Evolutionary conservation across 1,139 yeast genomes (phyloP).

Genomic region (Debaryomycetaceae sp.): DNA sequence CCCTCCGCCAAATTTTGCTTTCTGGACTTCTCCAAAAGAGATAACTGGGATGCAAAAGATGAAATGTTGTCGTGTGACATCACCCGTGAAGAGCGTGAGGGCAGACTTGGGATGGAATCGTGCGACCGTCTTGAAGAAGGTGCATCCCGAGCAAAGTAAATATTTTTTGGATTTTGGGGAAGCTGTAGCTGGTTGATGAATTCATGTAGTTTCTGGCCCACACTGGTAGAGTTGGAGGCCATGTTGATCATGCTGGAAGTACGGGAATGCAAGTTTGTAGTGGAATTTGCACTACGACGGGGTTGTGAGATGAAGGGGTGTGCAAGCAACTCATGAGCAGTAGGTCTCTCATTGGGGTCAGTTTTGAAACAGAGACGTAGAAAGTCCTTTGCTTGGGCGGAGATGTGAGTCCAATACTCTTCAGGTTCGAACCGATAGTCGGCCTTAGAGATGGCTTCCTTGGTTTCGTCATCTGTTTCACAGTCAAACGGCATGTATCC

Average conservation of each 20-base stretch:
- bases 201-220: constrained; percentile 6
- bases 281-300: background rate
- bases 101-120: background rate
- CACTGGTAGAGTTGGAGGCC: constrained; percentile 8
- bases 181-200: constrained; percentile 3
- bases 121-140: background rate
- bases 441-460: constrained; percentile 53
- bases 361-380: constrained; percentile 51
- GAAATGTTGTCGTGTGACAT: constrained; percentile 1
- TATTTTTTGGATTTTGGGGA: constrained; percentile 1
- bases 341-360: constrained; percentile 45
- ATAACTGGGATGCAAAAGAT: constrained; percentile 3
- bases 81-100: background rate
- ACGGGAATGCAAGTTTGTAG: background rate
- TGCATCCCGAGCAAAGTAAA: background rate
- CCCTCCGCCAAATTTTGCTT: constrained; percentile 10
- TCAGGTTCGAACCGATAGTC: constrained; percentile 62
- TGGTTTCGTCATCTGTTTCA: constrained; percentile 67
- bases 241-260: background rate
- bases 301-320: constrained; percentile 44
- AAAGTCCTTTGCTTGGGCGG: constrained; percentile 56
- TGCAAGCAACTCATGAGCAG: constrained; percentile 41
- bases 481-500: constrained; percentile 83
- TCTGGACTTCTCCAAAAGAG: constrained; percentile 4
- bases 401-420: constrained; percentile 57